These are phyloP conservation scores for Penicillium sp. DNA, from an alignment of 2,329 filamentous ascomycete genomes.

Conservation along the genomic window DNA sequence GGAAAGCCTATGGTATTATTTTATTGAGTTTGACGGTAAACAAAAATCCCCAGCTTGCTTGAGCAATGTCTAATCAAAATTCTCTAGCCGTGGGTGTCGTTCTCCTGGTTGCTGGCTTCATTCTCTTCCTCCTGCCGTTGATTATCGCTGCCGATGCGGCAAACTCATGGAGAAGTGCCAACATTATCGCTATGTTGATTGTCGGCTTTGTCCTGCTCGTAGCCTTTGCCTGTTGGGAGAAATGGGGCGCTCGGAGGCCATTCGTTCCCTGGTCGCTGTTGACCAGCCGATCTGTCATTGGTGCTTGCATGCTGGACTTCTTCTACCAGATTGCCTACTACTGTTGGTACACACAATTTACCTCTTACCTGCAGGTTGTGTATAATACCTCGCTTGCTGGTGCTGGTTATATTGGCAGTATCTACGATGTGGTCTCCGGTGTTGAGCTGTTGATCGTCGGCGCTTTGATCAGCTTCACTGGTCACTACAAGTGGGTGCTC, in stretches of 20 bases:
- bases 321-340: conserved; percentile 36
- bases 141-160: conserved; percentile 49
- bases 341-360: conserved; percentile 36
- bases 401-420: conserved; percentile 51
- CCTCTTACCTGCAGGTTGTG: conserved; percentile 29
- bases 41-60: neutral
- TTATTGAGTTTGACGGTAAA: conserved; percentile 60
- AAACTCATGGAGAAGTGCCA: conserved; percentile 44
- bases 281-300: conserved; percentile 27
- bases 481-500: conserved; percentile 58
- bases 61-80: neutral
- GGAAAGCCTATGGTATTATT: conserved; percentile 56
- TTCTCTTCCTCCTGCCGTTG: conserved; percentile 67
- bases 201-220: conserved; percentile 59
- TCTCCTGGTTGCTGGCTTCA: conserved; percentile 61
- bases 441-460: conserved; percentile 60
- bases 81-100: conserved; percentile 57
- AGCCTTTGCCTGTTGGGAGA: conserved; percentile 59
- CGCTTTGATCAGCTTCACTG: conserved; percentile 54
- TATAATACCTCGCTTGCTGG: conserved; percentile 35
- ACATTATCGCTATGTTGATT: conserved; percentile 55
- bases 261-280: conserved; percentile 60
- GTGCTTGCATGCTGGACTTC: conserved; percentile 32
- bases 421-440: conserved; percentile 58
- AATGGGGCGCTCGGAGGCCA: conserved; percentile 55